These are phyloP conservation scores for Tilletia horrida DNA, from an alignment of 1,284 basidiomycete genomes.

Conservation along the genomic window DNA sequence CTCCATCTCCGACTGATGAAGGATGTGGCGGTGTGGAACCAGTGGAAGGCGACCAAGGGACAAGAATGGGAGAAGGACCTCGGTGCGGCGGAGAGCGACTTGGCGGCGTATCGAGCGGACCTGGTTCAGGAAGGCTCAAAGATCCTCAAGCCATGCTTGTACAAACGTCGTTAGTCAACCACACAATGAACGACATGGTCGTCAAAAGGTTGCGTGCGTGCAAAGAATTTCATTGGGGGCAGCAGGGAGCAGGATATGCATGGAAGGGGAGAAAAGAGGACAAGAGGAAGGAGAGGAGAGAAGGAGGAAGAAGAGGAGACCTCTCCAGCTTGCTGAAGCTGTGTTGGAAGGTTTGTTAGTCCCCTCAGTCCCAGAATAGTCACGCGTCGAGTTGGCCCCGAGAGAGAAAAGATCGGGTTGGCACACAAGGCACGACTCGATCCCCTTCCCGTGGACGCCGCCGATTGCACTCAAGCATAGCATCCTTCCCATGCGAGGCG, in stretches of 20 bases:
- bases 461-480: slow-evolving; percentile 18
- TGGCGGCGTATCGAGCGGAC: slow-evolving; percentile 9
- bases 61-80: slow-evolving; percentile 63
- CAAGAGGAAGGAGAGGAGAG: not conserved
- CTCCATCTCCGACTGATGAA: slow-evolving; percentile 7
- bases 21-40: not conserved
- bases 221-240: not conserved
- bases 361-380: slow-evolving; percentile 18
- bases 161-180: slow-evolving; percentile 75
- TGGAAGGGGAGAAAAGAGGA: not conserved
- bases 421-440: not conserved
- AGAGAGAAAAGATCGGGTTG: not conserved
- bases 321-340: no score
- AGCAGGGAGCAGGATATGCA: not conserved
- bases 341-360: no score
- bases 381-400: slow-evolving; percentile 11
- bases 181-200: not conserved
- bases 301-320: not conserved
- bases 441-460: slow-evolving; percentile 7
- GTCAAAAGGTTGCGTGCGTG: no score
- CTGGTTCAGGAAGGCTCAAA: slow-evolving; percentile 64
- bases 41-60: slow-evolving; percentile 25
- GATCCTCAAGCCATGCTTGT: slow-evolving; percentile 86
- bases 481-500: slow-evolving; percentile 17
- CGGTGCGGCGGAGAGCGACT: slow-evolving; percentile 55